Conservation (phyloP, 495 filamentous ascomycete species). For the Penicillium parvum region DNA sequence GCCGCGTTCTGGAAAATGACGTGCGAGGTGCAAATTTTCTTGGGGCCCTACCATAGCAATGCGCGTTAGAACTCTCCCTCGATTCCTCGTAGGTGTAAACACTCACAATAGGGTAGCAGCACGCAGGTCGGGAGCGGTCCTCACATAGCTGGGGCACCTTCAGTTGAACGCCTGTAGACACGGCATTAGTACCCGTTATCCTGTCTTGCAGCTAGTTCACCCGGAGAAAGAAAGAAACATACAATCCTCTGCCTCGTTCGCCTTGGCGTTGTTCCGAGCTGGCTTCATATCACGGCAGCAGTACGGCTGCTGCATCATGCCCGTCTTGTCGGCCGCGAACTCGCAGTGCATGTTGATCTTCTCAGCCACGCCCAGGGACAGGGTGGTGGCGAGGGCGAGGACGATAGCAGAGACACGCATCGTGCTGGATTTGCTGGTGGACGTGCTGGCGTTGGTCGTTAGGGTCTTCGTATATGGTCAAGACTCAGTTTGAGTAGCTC, state of each 20-base stretch:
- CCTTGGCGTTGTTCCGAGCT: conserved; percentile 20
- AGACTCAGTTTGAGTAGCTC: background rate
- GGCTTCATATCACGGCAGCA: conserved; percentile 33
- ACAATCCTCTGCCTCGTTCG: conserved; percentile 30
- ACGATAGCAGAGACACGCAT: conserved; percentile 32
- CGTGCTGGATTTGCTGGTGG: too few relatives aligned
- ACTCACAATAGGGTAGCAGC: conserved; percentile 22
- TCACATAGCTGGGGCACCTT: conserved; percentile 23
- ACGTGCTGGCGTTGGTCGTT: too few relatives aligned
- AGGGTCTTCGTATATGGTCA: too few relatives aligned
- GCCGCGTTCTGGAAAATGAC: conserved; percentile 20
- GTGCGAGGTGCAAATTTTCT: conserved; percentile 32
- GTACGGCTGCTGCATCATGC: conserved; percentile 34
- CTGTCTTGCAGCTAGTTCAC: too few relatives aligned
- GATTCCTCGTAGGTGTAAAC: too few relatives aligned
- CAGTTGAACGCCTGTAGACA: conserved; percentile 8
- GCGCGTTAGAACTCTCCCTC: too few relatives aligned
- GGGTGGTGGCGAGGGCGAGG: conserved; percentile 15
- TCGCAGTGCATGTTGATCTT: conserved; percentile 31
- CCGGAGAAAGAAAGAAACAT: conserved; percentile 10
- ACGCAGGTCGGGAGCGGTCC: conserved; percentile 27
- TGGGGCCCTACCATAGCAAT: conserved; percentile 25
- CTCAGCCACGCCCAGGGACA: conserved; percentile 18
- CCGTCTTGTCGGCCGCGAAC: conserved; percentile 31
- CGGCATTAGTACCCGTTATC: background rate